Percentiles rank a stretch among this genome's conserved stretches.
These are phyloP conservation scores for Tetrapisispora fleetii DNA, from an alignment of 805 yeast genomes.

Conservation along the genomic window DNA sequence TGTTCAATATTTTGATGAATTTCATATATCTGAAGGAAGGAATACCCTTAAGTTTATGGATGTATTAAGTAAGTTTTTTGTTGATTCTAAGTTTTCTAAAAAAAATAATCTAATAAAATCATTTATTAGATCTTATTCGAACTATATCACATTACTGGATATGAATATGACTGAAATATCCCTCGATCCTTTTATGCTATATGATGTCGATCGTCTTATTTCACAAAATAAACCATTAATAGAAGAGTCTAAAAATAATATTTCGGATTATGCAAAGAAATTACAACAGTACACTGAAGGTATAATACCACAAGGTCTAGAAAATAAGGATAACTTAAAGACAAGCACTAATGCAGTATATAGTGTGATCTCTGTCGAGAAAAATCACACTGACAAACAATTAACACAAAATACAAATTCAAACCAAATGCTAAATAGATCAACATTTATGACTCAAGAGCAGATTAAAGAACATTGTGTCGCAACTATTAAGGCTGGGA, in stretches of 20 bases:
- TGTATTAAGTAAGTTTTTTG: conserved; percentile 9
- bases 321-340: background rate
- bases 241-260: conserved; percentile 8
- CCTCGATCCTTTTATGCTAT: conserved; percentile 10
- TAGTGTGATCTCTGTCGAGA: background rate
- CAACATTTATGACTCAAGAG: conserved; percentile 21
- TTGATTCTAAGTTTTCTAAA: conserved; percentile 16
- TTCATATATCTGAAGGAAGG: conserved; percentile 2
- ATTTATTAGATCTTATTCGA: conserved; percentile 6
- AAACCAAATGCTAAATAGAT: background rate
- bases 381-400: background rate
- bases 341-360: background rate
- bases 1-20: conserved; percentile 12
- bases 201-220: conserved; percentile 9
- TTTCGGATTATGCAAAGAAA: conserved; percentile 6
- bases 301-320: background rate
- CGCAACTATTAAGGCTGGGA: conserved; percentile 21
- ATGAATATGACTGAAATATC: conserved; percentile 11
- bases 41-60: conserved; percentile 11
- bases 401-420: background rate
- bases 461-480: conserved; percentile 25
- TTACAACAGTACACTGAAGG: conserved; percentile 7
- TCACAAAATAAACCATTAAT: conserved; percentile 13
- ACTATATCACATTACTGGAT: conserved; percentile 2
- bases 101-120: conserved; percentile 1